Evolutionary conservation across 805 yeast genomes (phyloP).

Genomic region (Spathaspora sp.): DNA sequence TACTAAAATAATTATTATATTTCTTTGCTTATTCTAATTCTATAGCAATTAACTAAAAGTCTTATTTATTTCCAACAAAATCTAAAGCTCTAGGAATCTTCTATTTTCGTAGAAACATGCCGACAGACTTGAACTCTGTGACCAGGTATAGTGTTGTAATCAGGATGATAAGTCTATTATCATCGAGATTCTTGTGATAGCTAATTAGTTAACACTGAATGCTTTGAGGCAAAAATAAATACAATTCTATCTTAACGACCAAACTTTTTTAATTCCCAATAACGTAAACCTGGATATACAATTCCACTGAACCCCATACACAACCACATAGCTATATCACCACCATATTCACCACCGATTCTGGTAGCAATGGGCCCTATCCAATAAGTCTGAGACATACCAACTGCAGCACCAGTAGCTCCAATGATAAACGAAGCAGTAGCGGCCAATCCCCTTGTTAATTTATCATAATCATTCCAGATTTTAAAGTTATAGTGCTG

Average conservation of each 20-base stretch:
- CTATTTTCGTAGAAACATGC: neutral
- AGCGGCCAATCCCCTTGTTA: conserved; percentile 75
- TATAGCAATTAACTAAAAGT: no score
- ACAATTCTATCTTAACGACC: conserved; percentile 12
- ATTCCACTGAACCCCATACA: conserved; percentile 67
- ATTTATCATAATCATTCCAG: conserved; percentile 60
- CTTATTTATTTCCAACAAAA: neutral
- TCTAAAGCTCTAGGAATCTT: neutral
- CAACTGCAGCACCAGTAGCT: conserved; percentile 77
- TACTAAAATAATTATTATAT: neutral
- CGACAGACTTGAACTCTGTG: no score
- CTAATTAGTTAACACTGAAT: no score
- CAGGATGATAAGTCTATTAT: neutral
- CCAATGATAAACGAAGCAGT: conserved; percentile 63
- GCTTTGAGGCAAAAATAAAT: no score
- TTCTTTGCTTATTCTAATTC: neutral
- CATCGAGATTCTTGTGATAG: neutral
- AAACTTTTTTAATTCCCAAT: conserved; percentile 55
- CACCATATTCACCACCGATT: conserved; percentile 62
- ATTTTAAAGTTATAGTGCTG: conserved; percentile 65
- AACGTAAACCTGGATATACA: conserved; percentile 63
- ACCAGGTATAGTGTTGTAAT: no score
- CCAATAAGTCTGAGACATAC: conserved; percentile 87
- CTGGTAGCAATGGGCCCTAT: conserved; percentile 67
- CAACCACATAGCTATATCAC: conserved; percentile 81